Base-by-base conservation (phyloP, 257 asterid species). In the Solanum microdontum region DNA sequence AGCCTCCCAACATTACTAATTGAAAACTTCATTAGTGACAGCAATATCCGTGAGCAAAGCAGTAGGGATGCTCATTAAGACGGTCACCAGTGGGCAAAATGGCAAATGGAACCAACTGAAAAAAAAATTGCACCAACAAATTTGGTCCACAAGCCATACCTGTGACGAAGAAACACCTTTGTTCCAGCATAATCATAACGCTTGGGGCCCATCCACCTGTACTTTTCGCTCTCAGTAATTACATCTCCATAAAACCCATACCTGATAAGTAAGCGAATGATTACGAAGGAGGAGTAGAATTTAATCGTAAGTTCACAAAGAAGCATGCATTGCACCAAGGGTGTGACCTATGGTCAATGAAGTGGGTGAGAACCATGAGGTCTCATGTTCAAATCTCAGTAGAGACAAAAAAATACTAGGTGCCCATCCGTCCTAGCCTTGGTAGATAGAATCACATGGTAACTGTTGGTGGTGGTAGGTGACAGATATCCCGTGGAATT, bases 161-260 rank as follows among this genome's bases (percentile, higher is more conserved):
- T 96, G 83, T 96, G 99, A 87, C 94, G 96, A 87, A 97, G 99
- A 90, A 97, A 97, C 90, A 97, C 99, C 92, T 94, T 97, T n/a
- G 99, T 97, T 87, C 99, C 99, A 1, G 99, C 99, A 82, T 90
- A 95, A 90, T 97, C 99, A 87, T 97, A 97, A 74, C 98, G 91
- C 87, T 92, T 93, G 4, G 99, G 99, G 82, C 99, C 99, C 99
- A 97, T 95, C 99, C 99, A 96, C 37, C 99, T 94, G 89, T 93
- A 92, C 86, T 95, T 95, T 89, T 97, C 99, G 60, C 99, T 97
- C 94, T 97, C 99, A 14, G 96, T 93, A 51, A 97, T 94, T 91
- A 97, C 99, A 92, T 97, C 99, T 79, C 99, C 99, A 89, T 97
- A 97, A 91, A 97, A 97, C 23, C 99, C 99, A 79, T 97, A 97